Evolutionary conservation across 768 basidiomycete genomes (phyloP), one percentile per base, ranked within the genome.

Genomic region (Phylloporus sp.): DNA sequence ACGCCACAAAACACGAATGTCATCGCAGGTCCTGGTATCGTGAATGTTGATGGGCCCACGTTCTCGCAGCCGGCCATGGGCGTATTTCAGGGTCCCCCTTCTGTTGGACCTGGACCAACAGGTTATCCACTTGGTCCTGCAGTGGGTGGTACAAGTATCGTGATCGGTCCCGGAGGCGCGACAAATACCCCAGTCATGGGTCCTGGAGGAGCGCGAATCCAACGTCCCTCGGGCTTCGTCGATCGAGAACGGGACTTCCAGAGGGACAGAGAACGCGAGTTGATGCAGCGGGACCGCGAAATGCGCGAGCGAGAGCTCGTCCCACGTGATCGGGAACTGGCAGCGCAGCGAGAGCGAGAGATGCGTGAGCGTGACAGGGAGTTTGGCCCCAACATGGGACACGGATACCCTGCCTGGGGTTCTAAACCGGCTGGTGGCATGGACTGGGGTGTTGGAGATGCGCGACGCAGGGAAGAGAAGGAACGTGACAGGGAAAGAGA

Each of bases 381-480:
- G 50, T 56, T 59, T 55, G 60, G 65, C 66, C 50, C 48, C 9
- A 53, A 44, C 28, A 26, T 46, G 38, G 60, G 50, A 11, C 48
- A 55, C 3, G 53, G 54, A 28, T 53, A 53, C 46, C 47, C 52
- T 57, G 60, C 57, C 52, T 66, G 51, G 56, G 64, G 54, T 54
- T 64, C 73, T 9, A 73, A 72, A 38, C 54, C 61, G 38, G 22
- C 48, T 21, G 66, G 60, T 23, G 56, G 59, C 9, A 58, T 62
- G 42, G 64, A 64, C 37, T 62, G 61, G 63, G 59, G 65, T 45
- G 44, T 63, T 33, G 69, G 68, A 43, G 61, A 72, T 17, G 51
- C 54, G 14, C 63, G 55, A 48, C 63, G 67, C 46, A 60, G 71
- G 44, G 73, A 74, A 61, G 49, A 71, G 14, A 61, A 61, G 50